Evolutionary conservation across 257 asterid genomes (phyloP), one percentile per base, ranked within the genome.

Genomic region (Jacaranda copaia): DNA sequence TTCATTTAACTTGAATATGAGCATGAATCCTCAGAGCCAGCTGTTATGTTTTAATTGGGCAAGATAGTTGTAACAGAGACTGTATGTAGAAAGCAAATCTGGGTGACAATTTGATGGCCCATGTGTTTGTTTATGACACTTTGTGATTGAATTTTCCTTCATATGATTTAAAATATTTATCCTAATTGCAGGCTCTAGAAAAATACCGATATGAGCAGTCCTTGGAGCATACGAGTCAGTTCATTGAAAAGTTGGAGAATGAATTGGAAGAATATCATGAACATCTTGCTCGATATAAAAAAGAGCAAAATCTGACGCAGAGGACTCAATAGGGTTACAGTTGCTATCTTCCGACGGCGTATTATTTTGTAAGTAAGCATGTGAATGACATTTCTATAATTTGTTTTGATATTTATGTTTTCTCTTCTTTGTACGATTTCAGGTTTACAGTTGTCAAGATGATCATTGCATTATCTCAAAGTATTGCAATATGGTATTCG

Each of bases 231-330:
- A 93, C 96, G 8, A 88, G 97, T 79, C 86, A 88, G 81, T 91
- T 96, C 82, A 90, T 96, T 63, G 99, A 96, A 81, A 96, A 84
- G 77, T 70, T 96, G 92, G 97, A 93, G 86, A 86, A 88, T 82
- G 98, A 93, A 79, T 88, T 96, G 80, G 94, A 84, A 83, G 90
- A 89, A 70, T 93, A 89, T 84, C 90, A 66, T 75, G 83, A 89
- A 76, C 94, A 93, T 76, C 78, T 90, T 81, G 91, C 88, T 65
- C 96, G 87, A 76, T 89, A 75, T 67, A 79, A 76, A 49, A 88
- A 86, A 76, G 77, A 59, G 77, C 81, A 79, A 79, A 83, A 83
- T 83, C 76, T 53, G 51, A 70, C 42, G 19, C 35, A 15, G 68
- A 18, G 46, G 73, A 71, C 76, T 79, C 80, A 53, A 39, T 61